Conservation (phyloP, 177 flowering plant genomes). For the Telopea speciosissima region DNA sequence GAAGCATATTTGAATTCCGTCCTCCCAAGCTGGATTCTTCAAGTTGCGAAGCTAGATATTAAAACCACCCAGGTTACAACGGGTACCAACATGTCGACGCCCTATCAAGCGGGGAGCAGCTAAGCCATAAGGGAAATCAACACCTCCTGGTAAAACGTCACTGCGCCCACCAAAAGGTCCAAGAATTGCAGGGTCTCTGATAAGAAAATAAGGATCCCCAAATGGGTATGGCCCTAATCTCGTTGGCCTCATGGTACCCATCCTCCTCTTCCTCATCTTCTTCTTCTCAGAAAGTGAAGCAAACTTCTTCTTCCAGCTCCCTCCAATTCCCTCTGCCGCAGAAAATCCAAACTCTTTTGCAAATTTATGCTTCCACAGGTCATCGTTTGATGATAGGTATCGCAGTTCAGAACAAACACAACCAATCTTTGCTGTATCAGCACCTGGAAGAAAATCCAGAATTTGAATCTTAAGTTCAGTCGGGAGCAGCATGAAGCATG, state of each 20-base stretch:
- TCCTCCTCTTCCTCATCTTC: slow-evolving; percentile 21
- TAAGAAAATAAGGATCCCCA: not conserved
- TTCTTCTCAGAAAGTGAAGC: slow-evolving; percentile 23
- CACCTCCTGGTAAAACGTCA: slow-evolving; percentile 26
- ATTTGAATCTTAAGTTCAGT: slow-evolving; percentile 62
- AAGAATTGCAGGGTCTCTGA: slow-evolving; percentile 9
- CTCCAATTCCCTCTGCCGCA: not conserved
- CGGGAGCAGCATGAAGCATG: slow-evolving; percentile 67
- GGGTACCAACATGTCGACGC: slow-evolving; percentile 5
- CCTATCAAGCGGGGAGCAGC: slow-evolving; percentile 5
- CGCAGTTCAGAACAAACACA: slow-evolving; percentile 56
- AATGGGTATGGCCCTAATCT: not conserved
- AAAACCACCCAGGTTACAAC: slow-evolving; percentile 25
- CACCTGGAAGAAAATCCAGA: slow-evolving; percentile 50
- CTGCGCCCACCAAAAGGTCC: slow-evolving; percentile 37
- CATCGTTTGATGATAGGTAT: slow-evolving; percentile 42
- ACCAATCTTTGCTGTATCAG: slow-evolving; percentile 44
- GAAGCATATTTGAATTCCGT: not conserved
- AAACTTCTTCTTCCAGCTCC: slow-evolving; percentile 45
- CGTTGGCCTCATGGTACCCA: not conserved
- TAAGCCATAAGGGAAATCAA: slow-evolving; percentile 1
- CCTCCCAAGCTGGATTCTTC: not conserved
- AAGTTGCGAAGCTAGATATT: not conserved
- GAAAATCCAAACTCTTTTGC: slow-evolving; percentile 41
- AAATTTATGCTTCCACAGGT: slow-evolving; percentile 65